phyloP scores from a whole-genome alignment of 2,329 filamentous ascomycete genomes.

The Hawksworthiomyces lignivorus region DNA sequence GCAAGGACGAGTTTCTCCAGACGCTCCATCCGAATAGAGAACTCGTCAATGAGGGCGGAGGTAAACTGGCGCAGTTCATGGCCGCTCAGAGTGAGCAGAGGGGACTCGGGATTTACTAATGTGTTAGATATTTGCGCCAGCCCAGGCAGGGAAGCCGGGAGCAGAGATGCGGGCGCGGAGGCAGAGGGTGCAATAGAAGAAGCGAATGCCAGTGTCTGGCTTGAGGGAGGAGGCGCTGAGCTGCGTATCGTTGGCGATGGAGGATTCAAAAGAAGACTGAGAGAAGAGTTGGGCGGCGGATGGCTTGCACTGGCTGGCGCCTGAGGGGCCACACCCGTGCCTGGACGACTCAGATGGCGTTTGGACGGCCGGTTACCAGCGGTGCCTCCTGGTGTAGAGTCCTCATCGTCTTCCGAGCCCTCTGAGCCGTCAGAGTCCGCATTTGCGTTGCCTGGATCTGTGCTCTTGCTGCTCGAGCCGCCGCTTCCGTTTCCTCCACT shows the following conservation, averaged over 20 bases:
- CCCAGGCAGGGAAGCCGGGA: not conserved
- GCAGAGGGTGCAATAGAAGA: not conserved
- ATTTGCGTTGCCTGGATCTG: constrained; percentile 43
- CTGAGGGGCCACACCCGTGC: constrained; percentile 13
- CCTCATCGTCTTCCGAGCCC: constrained; percentile 17
- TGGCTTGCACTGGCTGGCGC: constrained; percentile 2
- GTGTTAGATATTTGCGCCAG: constrained; percentile 6
- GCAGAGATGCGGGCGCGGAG: not conserved
- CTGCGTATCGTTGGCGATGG: constrained; percentile 5
- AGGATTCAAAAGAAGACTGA: constrained; percentile 15
- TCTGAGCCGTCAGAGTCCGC: constrained; percentile 23
- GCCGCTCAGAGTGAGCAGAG: constrained; percentile 18
- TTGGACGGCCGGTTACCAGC: constrained; percentile 28
- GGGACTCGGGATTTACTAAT: constrained; percentile 6
- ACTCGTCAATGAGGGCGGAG: constrained; percentile 34
- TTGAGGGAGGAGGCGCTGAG: constrained; percentile 3
- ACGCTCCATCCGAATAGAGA: constrained; percentile 42
- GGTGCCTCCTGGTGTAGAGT: constrained; percentile 6
- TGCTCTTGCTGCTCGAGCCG: constrained; percentile 19
- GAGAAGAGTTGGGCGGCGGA: constrained; percentile 11
- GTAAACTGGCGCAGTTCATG: constrained; percentile 17
- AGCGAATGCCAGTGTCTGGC: not conserved
- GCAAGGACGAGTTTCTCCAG: constrained; percentile 43
- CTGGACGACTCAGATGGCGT: constrained; percentile 21
- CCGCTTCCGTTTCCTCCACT: constrained; percentile 36